Evolutionary conservation across 2,329 filamentous ascomycete species (phyloP).

Genomic region (Niveomyces coronatus): DNA sequence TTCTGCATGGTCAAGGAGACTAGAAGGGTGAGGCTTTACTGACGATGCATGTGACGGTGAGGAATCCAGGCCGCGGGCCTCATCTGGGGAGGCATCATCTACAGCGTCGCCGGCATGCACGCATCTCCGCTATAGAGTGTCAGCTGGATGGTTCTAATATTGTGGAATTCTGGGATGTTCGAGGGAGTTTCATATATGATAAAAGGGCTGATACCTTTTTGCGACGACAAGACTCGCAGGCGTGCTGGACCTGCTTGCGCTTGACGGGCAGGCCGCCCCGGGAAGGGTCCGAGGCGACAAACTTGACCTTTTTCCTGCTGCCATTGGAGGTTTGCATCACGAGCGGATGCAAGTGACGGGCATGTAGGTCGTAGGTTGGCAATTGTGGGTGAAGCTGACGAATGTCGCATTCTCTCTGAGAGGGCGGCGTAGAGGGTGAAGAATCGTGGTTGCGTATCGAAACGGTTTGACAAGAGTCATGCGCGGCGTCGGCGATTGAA

Average conservation of each 20-base stretch:
- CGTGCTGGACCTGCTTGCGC: slow-evolving; percentile 48
- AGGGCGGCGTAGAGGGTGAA: too few relatives aligned
- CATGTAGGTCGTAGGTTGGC: too few relatives aligned
- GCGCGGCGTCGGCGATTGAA: too few relatives aligned
- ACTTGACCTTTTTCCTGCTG: slow-evolving; percentile 33
- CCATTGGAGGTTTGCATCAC: too few relatives aligned
- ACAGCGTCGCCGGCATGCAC: slow-evolving; percentile 28
- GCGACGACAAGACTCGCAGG: slow-evolving; percentile 44
- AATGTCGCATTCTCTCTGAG: too few relatives aligned
- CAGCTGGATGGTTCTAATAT: neutral
- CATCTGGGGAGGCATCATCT: slow-evolving; percentile 19
- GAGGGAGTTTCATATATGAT: too few relatives aligned
- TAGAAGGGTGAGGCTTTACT: too few relatives aligned
- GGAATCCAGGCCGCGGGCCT: slow-evolving; percentile 17
- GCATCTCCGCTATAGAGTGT: slow-evolving; percentile 30
- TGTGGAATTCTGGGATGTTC: neutral
- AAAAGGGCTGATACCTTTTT: slow-evolving; percentile 34
- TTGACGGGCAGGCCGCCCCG: slow-evolving; percentile 44
- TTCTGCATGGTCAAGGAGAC: too few relatives aligned
- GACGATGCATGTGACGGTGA: slow-evolving; percentile 22
- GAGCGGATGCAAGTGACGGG: too few relatives aligned
- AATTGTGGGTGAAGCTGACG: too few relatives aligned
- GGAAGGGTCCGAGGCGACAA: slow-evolving; percentile 43
- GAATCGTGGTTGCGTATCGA: too few relatives aligned
- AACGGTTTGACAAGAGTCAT: too few relatives aligned